phyloP scores from a whole-genome alignment of 2,329 filamentous ascomycete genomes.

The Metarhizium sp. region DNA sequence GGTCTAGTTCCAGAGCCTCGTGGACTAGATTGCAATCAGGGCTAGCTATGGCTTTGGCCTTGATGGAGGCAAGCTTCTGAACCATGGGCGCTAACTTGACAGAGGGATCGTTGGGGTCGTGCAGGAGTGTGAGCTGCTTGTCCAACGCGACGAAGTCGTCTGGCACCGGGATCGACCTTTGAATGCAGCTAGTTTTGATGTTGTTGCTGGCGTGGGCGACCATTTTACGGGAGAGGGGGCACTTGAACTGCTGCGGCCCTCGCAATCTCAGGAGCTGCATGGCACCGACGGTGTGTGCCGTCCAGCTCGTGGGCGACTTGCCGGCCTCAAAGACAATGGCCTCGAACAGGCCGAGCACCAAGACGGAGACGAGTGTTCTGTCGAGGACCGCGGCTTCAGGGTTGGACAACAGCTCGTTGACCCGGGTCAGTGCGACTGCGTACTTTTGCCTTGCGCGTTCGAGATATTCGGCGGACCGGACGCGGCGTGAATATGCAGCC shows the following conservation, averaged over 20 bases:
- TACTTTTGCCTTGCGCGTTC: constrained; percentile 13
- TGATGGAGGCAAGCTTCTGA: constrained; percentile 11
- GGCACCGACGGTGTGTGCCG: constrained; percentile 15
- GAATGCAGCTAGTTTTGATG: constrained; percentile 17
- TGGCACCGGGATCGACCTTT: constrained; percentile 13
- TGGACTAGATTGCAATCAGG: constrained; percentile 5
- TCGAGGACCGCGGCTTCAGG: constrained; percentile 13
- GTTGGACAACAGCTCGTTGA: constrained; percentile 10
- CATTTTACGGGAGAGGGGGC: constrained; percentile 11
- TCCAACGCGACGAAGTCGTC: constrained; percentile 11
- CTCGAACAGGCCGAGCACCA: constrained; percentile 18
- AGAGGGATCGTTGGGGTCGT: constrained; percentile 9
- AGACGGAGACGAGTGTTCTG: constrained; percentile 16
- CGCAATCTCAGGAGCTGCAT: constrained; percentile 17
- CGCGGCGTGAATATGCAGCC: constrained; percentile 13
- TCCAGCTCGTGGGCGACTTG: constrained; percentile 16
- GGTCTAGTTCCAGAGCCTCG: constrained; percentile 13
- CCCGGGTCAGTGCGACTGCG: constrained; percentile 10
- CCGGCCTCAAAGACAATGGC: constrained; percentile 15
- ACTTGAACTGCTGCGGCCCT: constrained; percentile 12
- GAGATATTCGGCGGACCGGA: constrained; percentile 8
- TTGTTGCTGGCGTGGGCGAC: constrained; percentile 17
- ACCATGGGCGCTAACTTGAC: constrained; percentile 9
- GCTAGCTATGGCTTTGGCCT: constrained; percentile 1
- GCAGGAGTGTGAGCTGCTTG: constrained; percentile 4